Evolutionary conservation across 257 asterid species (phyloP).

Genomic region (Solanum okadae): DNA sequence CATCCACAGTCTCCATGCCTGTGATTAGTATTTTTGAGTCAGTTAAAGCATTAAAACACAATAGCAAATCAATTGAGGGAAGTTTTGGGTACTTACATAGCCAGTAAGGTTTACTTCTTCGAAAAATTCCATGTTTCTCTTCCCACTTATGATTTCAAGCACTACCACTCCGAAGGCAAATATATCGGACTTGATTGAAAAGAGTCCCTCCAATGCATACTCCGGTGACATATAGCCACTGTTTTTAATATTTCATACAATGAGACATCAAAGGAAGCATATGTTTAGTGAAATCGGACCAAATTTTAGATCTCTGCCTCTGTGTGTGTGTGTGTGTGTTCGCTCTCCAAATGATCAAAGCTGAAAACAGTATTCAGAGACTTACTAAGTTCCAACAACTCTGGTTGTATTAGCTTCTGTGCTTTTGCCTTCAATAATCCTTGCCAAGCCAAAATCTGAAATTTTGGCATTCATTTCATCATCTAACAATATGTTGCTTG

Average conservation of each 20-base stretch:
- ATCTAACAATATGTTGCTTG: constrained; percentile 5
- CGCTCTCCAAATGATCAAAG: background rate
- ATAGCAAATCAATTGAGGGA: background rate
- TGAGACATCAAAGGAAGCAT: background rate
- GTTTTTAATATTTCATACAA: background rate
- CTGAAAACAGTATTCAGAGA: background rate
- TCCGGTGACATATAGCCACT: constrained; percentile 27
- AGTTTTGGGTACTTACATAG: constrained; percentile 8
- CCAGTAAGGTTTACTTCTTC: constrained; percentile 16
- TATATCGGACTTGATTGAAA: constrained; percentile 17
- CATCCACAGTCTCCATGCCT: constrained; percentile 28
- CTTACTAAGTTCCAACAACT: constrained; percentile 15
- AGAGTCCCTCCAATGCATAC: constrained; percentile 17
- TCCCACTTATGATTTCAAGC: constrained; percentile 22
- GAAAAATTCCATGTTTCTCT: constrained; percentile 7
- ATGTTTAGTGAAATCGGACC: background rate
- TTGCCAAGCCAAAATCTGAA: constrained; percentile 11
- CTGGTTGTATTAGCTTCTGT: background rate
- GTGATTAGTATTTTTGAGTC: background rate
- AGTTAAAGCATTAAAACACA: background rate
- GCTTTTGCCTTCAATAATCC: constrained; percentile 4
- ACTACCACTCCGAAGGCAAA: constrained; percentile 20
- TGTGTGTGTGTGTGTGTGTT: no score
- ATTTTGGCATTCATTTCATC: constrained; percentile 5
- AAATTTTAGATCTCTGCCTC: background rate